A percentile compares a stretch with the other conserved stretches of the same genome.
Evolutionary conservation across 441 rosid species (phyloP).

Genomic region (Gossypium davidsonii): DNA sequence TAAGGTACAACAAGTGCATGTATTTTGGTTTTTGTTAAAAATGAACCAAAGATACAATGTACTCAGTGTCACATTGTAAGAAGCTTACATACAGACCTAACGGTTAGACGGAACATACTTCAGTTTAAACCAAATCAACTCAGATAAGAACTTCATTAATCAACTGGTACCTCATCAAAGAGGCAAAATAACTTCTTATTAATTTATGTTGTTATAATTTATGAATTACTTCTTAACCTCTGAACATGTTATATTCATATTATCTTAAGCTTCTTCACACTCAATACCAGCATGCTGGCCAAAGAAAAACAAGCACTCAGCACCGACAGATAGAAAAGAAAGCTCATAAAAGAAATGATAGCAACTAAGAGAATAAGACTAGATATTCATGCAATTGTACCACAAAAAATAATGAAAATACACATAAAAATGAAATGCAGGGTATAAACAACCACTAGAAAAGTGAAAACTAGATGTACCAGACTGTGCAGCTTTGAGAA

Average conservation of each 20-base stretch:
- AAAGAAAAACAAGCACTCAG: background rate
- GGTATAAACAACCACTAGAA: background rate
- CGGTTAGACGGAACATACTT: background rate
- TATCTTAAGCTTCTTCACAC: background rate
- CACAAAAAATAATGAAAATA: background rate
- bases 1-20: background rate
- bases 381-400: background rate
- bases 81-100: background rate
- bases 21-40: background rate
- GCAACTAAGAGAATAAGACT: background rate
- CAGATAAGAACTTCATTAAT: background rate
- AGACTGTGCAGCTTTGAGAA: constrained; percentile 78
- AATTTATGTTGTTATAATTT: background rate
- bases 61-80: background rate
- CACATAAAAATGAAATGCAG: background rate
- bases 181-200: background rate
- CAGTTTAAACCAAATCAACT: background rate
- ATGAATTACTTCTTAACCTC: background rate
- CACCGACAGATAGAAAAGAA: background rate
- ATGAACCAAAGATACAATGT: background rate
- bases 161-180: background rate
- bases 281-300: background rate
- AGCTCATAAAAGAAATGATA: background rate
- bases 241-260: background rate
- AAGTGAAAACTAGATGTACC: constrained; percentile 37